A percentile compares a stretch with the other conserved stretches of the same genome.
These are phyloP conservation scores for Candida sp. DNA, from an alignment of 1,139 yeast species.

Conservation along the genomic window DNA sequence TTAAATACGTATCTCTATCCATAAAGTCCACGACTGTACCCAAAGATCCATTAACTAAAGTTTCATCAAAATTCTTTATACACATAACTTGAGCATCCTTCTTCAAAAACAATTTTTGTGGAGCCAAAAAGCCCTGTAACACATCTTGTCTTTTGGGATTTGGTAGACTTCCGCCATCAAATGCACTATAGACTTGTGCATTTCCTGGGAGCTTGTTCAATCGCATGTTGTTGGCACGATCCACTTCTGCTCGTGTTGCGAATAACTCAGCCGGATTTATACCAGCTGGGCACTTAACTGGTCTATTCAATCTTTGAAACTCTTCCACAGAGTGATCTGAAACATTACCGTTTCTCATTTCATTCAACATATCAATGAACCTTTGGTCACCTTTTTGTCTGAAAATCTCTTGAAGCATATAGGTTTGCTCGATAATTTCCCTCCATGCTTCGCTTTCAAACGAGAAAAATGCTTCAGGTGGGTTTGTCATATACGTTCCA, in stretches of 20 bases:
- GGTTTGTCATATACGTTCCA: conserved; percentile 16
- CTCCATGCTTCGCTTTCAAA: conserved; percentile 81
- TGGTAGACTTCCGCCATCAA: conserved; percentile 59
- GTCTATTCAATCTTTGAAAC: conserved; percentile 56
- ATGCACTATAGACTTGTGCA: conserved; percentile 47
- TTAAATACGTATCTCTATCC: conserved; percentile 33
- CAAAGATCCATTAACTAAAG: conserved; percentile 87
- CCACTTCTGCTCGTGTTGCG: conserved; percentile 85
- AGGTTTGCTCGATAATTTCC: conserved; percentile 57
- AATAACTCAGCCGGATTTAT: conserved; percentile 84
- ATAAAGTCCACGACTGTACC: conserved; percentile 65
- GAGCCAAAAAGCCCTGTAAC: conserved; percentile 72
- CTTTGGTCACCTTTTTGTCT: conserved; percentile 81
- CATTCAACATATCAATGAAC: conserved; percentile 84
- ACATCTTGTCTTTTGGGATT: conserved; percentile 42
- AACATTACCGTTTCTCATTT: conserved; percentile 75
- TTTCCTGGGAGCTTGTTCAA: conserved; percentile 50
- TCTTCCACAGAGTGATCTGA: conserved; percentile 49
- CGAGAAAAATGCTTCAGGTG: conserved; percentile 49
- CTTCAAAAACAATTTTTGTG: conserved; percentile 58
- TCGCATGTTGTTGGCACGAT: conserved; percentile 62
- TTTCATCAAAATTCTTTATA: conserved; percentile 83
- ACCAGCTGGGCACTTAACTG: conserved; percentile 58
- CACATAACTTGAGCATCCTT: conserved; percentile 95
- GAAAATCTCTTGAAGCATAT: conserved; percentile 76